Base-by-base conservation (phyloP, 768 basidiomycete genomes). In the Panaeolus cyanescens region DNA sequence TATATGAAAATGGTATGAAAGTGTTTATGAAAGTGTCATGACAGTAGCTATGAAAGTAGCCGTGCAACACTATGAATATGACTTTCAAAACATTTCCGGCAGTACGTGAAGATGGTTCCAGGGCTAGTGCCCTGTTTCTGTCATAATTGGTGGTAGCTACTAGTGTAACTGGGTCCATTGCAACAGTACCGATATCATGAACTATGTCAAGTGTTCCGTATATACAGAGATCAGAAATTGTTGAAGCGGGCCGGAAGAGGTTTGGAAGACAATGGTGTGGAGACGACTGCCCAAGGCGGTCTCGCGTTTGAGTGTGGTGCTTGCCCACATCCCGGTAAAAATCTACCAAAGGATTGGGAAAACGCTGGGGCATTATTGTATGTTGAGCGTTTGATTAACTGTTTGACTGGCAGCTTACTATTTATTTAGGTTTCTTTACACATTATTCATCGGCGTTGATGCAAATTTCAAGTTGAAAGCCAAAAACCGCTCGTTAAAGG, bases 401-500 rank as follows among this genome's bases (percentile, higher is more conserved):
- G 5, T 33, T 30, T 45, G 4, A 17, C 12, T 19, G 1, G 12
- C n/a, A 10, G 32, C 19, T 22, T 15, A 58, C 37, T 60, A 6
- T 9, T 15, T 17, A 34, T 13, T 8, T 61, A 68, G 67, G 9
- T 66, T 58, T 53, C 34, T 69, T 3, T 67, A 69, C 37, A 65
- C 33, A 0, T 32, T 66, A 2, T 65, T 62, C 25, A 17, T 67
- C 15, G 62, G 64, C n/a, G 40, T 68, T 15, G 66, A 69, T 40
- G 65, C 63, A 1, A 73, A 73, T 61, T 72, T 72, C 55, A 70
- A 70, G 22, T 34, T 67, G n/a, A 68, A 66, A 34, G 36, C 56
- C 9, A 70, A 71, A 42, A 64, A 63, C 2, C 58, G 62, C 1
- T 36, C 57, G 12, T 34, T 65, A 8, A n/a, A 62, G 1, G 66